phyloP scores from a whole-genome alignment of 129 eudicot genomes.

The Solidago caesia region DNA sequence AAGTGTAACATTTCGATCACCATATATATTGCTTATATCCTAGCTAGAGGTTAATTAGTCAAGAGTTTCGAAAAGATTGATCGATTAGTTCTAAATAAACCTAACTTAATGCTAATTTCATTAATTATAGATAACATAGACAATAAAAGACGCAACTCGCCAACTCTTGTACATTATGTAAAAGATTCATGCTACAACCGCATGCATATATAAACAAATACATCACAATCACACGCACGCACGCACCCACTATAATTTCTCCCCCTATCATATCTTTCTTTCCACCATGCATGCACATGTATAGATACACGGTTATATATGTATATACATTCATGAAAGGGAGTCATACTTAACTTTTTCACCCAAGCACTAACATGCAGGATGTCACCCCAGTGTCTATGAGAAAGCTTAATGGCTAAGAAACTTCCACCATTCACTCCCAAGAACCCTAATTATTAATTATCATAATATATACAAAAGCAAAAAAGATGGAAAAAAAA shows the following conservation, averaged over 20 bases:
- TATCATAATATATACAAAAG: slow-evolving; percentile 51
- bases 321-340: slow-evolving; percentile 21
- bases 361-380: slow-evolving; percentile 51
- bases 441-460: slow-evolving; percentile 59
- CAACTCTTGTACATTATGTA: too few species aligned
- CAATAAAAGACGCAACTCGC: slow-evolving; percentile 12
- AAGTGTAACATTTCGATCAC: too few species aligned
- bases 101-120: too few species aligned
- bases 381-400: slow-evolving; percentile 35
- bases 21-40: not conserved
- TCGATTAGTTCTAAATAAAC: not conserved
- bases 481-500: slow-evolving; percentile 33
- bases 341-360: slow-evolving; percentile 38
- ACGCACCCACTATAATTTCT: slow-evolving; percentile 1
- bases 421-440: slow-evolving; percentile 46
- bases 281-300: slow-evolving; percentile 26
- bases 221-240: slow-evolving; percentile 16
- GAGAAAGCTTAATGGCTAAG: slow-evolving; percentile 62
- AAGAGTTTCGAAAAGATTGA: not conserved
- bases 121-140: not conserved
- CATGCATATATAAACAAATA: slow-evolving; percentile 26
- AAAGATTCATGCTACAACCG: not conserved
- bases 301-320: slow-evolving; percentile 9
- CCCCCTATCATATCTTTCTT: not conserved
- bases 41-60: not conserved